Percentiles rank a stretch among this genome's conserved stretches.
These are phyloP conservation scores for Aegilops longissima DNA, from an alignment of 176 grass and related monocot species.

Conservation along the genomic window DNA sequence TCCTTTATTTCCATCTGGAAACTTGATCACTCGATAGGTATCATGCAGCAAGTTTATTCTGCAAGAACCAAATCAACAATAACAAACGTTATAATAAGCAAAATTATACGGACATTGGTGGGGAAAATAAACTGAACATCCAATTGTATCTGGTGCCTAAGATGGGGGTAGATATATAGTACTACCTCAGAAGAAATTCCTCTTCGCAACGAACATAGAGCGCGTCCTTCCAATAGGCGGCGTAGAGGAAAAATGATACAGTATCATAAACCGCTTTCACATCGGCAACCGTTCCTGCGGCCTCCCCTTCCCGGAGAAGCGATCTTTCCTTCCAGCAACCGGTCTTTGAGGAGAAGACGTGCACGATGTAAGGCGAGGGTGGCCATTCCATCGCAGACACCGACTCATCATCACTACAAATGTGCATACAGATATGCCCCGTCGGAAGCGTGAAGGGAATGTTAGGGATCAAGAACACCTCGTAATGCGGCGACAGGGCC, in stretches of 20 bases:
- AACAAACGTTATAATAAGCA: no score
- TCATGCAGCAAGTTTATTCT: no score
- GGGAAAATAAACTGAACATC: no score
- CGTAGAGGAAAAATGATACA: not conserved
- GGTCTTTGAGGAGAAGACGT: not conserved
- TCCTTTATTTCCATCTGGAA: no score
- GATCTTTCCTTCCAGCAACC: not conserved
- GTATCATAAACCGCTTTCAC: not conserved
- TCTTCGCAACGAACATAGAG: not conserved
- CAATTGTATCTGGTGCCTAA: not conserved
- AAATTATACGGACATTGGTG: no score
- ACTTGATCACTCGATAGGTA: no score
- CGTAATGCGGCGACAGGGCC: not conserved
- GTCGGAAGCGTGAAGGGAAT: not conserved
- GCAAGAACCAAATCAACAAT: no score
- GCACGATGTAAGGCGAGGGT: not conserved
- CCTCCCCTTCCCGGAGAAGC: not conserved
- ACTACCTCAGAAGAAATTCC: not conserved
- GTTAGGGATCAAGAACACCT: not conserved
- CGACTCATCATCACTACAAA: not conserved
- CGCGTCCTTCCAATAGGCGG: not conserved
- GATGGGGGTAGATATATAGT: not conserved
- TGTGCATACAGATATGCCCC: not conserved
- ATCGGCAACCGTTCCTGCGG: not conserved
- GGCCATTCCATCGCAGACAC: not conserved